These are phyloP conservation scores for Rusavskia elegans DNA, from an alignment of 495 filamentous ascomycete species.

Conservation along the genomic window DNA sequence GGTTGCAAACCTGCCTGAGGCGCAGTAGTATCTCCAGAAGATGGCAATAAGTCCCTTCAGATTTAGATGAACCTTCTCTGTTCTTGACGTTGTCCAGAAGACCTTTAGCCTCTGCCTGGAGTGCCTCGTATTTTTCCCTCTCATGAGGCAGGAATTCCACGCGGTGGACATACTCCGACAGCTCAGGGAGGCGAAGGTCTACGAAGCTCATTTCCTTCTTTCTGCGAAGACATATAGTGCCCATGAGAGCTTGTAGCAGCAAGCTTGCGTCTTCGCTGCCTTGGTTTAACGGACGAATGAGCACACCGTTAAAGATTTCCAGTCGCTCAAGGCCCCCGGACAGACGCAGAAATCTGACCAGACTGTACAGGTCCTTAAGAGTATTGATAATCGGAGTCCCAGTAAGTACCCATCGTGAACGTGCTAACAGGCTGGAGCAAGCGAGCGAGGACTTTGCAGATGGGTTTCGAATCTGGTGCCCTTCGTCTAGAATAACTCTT, in stretches of 20 bases:
- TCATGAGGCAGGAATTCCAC: constrained; percentile 66
- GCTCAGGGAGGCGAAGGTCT: constrained; percentile 61
- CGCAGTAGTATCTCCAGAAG: constrained; percentile 73
- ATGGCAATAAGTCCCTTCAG: constrained; percentile 39
- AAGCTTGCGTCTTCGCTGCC: constrained; percentile 42
- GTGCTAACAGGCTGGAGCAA: constrained; percentile 47
- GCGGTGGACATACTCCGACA: constrained; percentile 67
- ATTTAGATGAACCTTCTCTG: constrained; percentile 19
- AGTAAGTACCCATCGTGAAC: constrained; percentile 69
- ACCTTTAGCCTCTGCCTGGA: constrained; percentile 64
- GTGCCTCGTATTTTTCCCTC: constrained; percentile 60
- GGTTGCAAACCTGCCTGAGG: constrained; percentile 75
- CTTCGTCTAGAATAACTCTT: constrained; percentile 77
- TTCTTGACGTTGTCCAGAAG: constrained; percentile 42
- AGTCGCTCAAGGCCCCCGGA: constrained; percentile 62
- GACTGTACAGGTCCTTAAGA: constrained; percentile 68
- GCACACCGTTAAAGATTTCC: constrained; percentile 56
- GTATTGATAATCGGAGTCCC: constrained; percentile 68
- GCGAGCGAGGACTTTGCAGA: constrained; percentile 55
- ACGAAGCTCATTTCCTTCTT: constrained; percentile 85
- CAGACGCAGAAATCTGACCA: constrained; percentile 63
- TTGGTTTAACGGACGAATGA: constrained; percentile 52
- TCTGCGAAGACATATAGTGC: constrained; percentile 66
- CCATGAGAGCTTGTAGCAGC: constrained; percentile 63
- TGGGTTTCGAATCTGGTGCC: constrained; percentile 69